Conservation (phyloP, 148 eudicot genomes). For the Arctostaphylos glauca region DNA sequence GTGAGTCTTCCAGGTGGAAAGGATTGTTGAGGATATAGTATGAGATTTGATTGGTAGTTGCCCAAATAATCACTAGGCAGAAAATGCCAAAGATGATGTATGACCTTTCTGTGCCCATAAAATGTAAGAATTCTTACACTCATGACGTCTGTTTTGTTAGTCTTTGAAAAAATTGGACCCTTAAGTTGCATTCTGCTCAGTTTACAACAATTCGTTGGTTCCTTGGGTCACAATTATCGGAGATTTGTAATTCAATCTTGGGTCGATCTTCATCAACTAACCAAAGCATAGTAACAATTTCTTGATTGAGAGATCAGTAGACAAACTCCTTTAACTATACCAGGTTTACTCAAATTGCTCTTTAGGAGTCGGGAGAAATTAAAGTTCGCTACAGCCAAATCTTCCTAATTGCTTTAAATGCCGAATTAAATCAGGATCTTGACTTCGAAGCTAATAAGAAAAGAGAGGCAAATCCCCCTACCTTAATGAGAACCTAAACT, state of each 20-base stretch:
- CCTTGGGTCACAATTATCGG: neutral
- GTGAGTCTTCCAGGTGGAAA: no score
- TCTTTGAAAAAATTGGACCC: no score
- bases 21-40: no score
- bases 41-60: no score
- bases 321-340: neutral
- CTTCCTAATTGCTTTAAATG: neutral
- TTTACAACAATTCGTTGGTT: neutral
- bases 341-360: neutral
- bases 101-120: no score
- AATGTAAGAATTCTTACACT: no score
- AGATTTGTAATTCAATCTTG: neutral
- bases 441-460: neutral
- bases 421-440: neutral
- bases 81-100: no score
- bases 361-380: no score
- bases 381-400: no score
- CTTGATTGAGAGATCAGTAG: neutral
- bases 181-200: no score
- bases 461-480: neutral
- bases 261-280: neutral
- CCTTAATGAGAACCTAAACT: neutral
- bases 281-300: neutral
- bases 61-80: no score
- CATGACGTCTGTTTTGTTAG: no score